Evolutionary conservation across 768 basidiomycete genomes (phyloP), one percentile per base, ranked within the genome.

Genomic region (Exidia glandulosa): DNA sequence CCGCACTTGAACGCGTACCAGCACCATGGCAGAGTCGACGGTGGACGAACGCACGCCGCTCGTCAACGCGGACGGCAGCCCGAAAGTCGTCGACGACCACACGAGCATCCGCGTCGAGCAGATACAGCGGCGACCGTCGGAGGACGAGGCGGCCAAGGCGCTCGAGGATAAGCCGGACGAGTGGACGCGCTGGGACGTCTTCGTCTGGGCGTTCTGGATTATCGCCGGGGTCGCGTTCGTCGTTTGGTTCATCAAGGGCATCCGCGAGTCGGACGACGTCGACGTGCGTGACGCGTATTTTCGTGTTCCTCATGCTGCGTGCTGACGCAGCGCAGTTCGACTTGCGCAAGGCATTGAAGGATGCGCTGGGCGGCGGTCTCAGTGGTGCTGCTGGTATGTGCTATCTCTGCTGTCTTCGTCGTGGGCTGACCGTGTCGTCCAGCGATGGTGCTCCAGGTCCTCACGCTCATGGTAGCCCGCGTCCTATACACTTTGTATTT

Each of bases 401-500:
- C 41, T 25, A 13, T 47, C 25, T n/a, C 56, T 32, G 30, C 29
- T 27, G 29, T 57, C 23, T 61, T 59, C 1, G 63, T 47, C 7
- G 61, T 63, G 37, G 10, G 13, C 59, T 66, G 52, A 67, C 45
- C 10, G 50, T 32, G 31, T 19, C 62, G n/a, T 2, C 58, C 66
- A 81, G 94, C 94, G 0, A 98, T 97, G 95, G 81, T 97, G 3
- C 76, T 97, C 4, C 95, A 97, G 69, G 95, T 98, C 19, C 70
- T 96, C 57, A 83, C 85, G 1, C 79, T 95, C 61, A 96, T 96
- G 93, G 75, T 73, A 63, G n/a, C n/a, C n/a, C n/a, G n/a, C n/a
- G n/a, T n/a, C n/a, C n/a, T n/a, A n/a, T n/a, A n/a, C n/a, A 56
- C 61, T 52, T 47, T 31, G 23, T 57, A 2, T 32, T 29, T 45